Base-by-base conservation (phyloP, 805 yeast species). In the Saturnispora kantuleensis region DNA sequence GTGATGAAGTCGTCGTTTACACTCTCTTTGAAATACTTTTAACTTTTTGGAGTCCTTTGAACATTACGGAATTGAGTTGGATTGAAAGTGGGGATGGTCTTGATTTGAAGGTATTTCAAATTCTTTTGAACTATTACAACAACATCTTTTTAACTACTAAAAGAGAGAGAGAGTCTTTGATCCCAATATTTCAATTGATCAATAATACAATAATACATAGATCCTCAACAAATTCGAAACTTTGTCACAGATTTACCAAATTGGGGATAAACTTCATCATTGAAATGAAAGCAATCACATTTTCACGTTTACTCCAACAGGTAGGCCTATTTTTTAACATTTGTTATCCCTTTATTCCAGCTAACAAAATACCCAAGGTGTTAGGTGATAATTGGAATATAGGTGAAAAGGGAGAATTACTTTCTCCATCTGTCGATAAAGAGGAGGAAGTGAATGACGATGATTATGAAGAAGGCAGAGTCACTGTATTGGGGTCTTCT, bases 201-300 rank as follows among this genome's bases (percentile, higher is more conserved):
- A 79, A 79, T 54, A 67, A 65, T 31, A 51, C 70, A 3, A 51
- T 79, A 6, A 50, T 71, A 0, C 58, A 64, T n/a, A 55, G 70
- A 4, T 64, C 75, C 3, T 67, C 73, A 0, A 56, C 64, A 4
- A 66, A 74, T 51, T 54, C 71, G 6, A 44, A 55, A 4, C 54
- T 65, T 16, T 66, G 73, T 3, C 52, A 69, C 48, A 51, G 54
- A 15, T 49, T 77, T 3, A 64, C 69, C 11, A 58, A 57, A 34
- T 35, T 70, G 1, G 76, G 78, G 0, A 47, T 72, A 26, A 56
- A 51, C 10, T 57, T 67, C 12, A 51, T 68, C 3, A 47, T 67
- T 2, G 56, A 53, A 21, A 56, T 72, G n/a, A 57, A 65, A 15
- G 53, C 63, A 10, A 62, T 78, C 1, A 67, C 69, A 9, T 68